A percentile compares a stretch with the other conserved stretches of the same genome.
Conservation (phyloP, 768 basidiomycete genomes). For the Auriscalpium orientale region DNA sequence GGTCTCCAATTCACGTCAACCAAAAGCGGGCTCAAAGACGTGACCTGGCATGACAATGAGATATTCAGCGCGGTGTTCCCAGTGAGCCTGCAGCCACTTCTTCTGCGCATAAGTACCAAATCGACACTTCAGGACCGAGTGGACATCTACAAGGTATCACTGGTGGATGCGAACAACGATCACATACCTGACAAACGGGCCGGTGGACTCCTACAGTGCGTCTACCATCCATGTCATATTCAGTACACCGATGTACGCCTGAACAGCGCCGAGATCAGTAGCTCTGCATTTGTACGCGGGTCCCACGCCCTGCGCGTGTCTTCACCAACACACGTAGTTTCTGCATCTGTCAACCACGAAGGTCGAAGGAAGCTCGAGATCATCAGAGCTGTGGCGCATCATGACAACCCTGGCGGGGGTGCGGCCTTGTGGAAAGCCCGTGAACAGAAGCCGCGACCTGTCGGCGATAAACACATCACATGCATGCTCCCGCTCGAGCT, state of each 20-base stretch:
- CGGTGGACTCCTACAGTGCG: constrained; percentile 4
- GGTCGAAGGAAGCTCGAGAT: constrained; percentile 5
- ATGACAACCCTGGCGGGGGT: constrained; percentile 11
- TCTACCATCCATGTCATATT: not conserved
- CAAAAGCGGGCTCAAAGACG: not conserved
- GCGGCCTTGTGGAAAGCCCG: constrained; percentile 21
- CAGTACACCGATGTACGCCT: too few species aligned
- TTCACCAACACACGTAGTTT: constrained; percentile 14
- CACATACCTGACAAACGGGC: not conserved
- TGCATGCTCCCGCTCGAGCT: constrained; percentile 42
- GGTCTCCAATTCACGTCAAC: not conserved
- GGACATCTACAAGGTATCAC: constrained; percentile 9
- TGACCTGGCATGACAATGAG: constrained; percentile 11
- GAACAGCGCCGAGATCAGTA: constrained; percentile 9
- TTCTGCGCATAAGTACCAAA: not conserved
- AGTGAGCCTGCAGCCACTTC: constrained; percentile 9
- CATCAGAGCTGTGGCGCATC: not conserved
- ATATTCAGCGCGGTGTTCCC: constrained; percentile 12
- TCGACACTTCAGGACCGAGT: constrained; percentile 16
- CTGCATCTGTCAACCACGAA: constrained; percentile 12
- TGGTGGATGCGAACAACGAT: constrained; percentile 18
- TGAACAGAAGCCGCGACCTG: not conserved
- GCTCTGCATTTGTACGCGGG: constrained; percentile 1
- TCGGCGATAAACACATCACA: constrained; percentile 12
- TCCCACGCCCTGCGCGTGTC: constrained; percentile 7